Base-by-base conservation (phyloP, 73 alveolate species). In the Blepharisma stoltei region DNA sequence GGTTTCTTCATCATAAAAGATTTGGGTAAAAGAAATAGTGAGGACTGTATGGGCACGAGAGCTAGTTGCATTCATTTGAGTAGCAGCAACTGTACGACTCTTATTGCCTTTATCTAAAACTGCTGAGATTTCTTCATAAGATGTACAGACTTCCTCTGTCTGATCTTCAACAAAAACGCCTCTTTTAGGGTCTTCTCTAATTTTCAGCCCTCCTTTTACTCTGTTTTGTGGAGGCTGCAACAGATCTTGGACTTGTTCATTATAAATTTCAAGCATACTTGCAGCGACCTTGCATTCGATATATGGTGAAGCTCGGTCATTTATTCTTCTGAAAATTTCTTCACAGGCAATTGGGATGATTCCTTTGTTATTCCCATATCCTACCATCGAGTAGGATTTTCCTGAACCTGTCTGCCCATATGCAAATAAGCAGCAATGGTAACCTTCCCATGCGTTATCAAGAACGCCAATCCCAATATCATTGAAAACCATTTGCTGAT, bases 321-420 rank as follows among this genome's bases (percentile, higher is more conserved):
- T 67, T 54, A 94, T 92, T 78, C 97, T 77, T 67, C 77, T 67
- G 89, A 97, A 97, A 78, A 97, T 95, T 78, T 94, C 99, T 71
- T 94, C 98, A 54, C 99, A 97, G 6, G 99, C 92, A 45, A 97
- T 92, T 11, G 99, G 99, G 27, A 97, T 98, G 9, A 97, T 94
- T 81, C 99, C 99, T 70, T 83, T 91, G 81, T 93, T 93, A 14
- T 88, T 93, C 6, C 95, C 96, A 69, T 95, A 93, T 8, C 99
- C 99, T 53, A 95, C 97, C 90, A 95, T 95, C 6, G 97, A 88
- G 75, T 95, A 95, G 9, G 93, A 71, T 77, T 95, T 95, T 25
- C 99, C 99, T 49, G 67, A 54, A 6, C 99, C 99, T 6, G 99
- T 95, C 70, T 95, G 93, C 23, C 99, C 99, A 87, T 95, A 95